Percentiles rank a stretch among this genome's conserved stretches.
Evolutionary conservation across 441 rosid species (phyloP).

Genomic region (Isatis lusitanica): DNA sequence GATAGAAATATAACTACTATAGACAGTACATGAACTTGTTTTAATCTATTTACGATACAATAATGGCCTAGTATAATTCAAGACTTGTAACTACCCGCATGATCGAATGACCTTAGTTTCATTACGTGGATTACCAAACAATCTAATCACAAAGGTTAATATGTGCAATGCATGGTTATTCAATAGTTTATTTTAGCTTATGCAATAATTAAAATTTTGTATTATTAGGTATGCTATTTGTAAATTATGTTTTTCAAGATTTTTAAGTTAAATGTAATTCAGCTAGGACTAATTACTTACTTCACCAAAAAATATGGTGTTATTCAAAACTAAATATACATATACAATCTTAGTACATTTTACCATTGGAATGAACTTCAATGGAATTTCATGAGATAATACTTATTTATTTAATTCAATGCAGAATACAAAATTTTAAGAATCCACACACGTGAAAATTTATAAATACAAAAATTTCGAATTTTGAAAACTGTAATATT

Average conservation of each 20-base stretch:
- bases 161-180: neutral
- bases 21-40: neutral
- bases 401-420: neutral
- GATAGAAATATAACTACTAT: neutral
- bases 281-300: neutral
- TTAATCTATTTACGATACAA: neutral
- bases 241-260: neutral
- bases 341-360: neutral
- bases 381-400: neutral
- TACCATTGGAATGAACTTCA: neutral
- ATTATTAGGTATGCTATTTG: neutral
- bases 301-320: neutral
- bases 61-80: neutral
- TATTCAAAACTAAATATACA: neutral
- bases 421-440: neutral
- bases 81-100: neutral
- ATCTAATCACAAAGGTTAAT: neutral
- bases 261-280: too few species aligned
- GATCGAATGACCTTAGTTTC: neutral
- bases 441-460: neutral
- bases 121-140: neutral
- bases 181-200: neutral
- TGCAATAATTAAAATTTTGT: neutral
- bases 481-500: neutral
- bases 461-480: neutral